Conservation (phyloP, 2,329 filamentous ascomycete species). For the Daldinia sp. region DNA sequence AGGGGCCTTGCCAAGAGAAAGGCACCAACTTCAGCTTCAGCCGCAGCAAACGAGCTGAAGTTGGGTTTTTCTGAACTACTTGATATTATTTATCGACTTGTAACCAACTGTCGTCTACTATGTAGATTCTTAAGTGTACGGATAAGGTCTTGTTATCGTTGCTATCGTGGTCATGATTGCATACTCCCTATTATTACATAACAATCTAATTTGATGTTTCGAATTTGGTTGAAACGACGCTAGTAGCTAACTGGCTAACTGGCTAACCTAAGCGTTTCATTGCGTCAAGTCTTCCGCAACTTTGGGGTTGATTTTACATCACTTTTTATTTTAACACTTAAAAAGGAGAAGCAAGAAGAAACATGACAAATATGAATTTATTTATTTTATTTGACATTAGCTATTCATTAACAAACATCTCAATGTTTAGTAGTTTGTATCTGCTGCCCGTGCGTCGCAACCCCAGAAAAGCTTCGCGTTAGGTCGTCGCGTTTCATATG, state of each 20-base stretch:
- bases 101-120: too few relatives aligned
- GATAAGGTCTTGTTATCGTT: too few relatives aligned
- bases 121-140: too few relatives aligned
- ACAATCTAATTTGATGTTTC: conserved; percentile 23
- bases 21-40: neutral
- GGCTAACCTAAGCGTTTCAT: neutral
- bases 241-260: neutral
- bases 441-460: neutral
- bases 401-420: neutral
- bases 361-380: neutral
- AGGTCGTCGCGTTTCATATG: conserved; percentile 28
- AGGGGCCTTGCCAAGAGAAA: neutral
- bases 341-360: neutral
- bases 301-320: neutral
- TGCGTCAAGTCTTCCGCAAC: neutral
- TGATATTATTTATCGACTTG: too few relatives aligned
- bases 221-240: neutral
- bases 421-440: neutral
- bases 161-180: neutral
- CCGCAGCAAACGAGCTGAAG: too few relatives aligned
- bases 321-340: neutral
- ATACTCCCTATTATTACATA: conserved; percentile 18
- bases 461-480: conserved; percentile 5
- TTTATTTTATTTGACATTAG: neutral
- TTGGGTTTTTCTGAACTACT: too few relatives aligned